A percentile compares a stretch with the other conserved stretches of the same genome.
phyloP scores from a whole-genome alignment of 2,329 filamentous ascomycete genomes.

The Neofusicoccum sp. region DNA sequence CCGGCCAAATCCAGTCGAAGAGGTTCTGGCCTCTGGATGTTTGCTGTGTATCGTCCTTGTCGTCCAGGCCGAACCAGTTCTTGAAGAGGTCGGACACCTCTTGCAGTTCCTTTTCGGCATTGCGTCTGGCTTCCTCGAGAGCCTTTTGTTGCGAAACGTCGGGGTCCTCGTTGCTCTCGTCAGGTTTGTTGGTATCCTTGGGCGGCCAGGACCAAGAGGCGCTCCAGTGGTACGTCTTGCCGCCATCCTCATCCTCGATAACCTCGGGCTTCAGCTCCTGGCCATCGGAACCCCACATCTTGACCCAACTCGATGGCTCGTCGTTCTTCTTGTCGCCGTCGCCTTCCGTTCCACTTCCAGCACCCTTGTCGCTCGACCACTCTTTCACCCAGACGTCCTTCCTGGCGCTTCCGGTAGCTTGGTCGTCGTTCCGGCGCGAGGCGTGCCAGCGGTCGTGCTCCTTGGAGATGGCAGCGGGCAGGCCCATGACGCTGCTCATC shows the following conservation, averaged over 20 bases:
- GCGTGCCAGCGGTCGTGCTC: slow-evolving; percentile 22
- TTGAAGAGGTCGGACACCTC: slow-evolving; percentile 3
- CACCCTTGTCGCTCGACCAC: background rate
- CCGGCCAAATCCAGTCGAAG: background rate
- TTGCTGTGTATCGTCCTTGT: background rate
- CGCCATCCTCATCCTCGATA: slow-evolving; percentile 8
- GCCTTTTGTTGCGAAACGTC: background rate
- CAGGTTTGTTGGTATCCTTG: background rate
- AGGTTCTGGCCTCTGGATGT: background rate
- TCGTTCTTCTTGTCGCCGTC: background rate
- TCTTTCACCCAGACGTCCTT: slow-evolving; percentile 1
- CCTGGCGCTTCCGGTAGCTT: background rate
- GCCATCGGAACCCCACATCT: background rate
- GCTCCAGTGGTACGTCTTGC: slow-evolving; percentile 15
- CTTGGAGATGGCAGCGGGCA: slow-evolving; percentile 38
- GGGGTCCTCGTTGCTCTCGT: background rate
- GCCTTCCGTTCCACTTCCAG: background rate
- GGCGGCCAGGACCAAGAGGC: slow-evolving; percentile 16
- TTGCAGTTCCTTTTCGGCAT: slow-evolving; percentile 11
- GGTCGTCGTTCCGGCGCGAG: slow-evolving; percentile 18
- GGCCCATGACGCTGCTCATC: slow-evolving; percentile 51
- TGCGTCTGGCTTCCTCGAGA: slow-evolving; percentile 1
- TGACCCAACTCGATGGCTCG: background rate
- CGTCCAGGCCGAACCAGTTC: background rate
- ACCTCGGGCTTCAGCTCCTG: slow-evolving; percentile 17